Percentiles rank a stretch among this genome's conserved stretches.
Conservation (phyloP, 2,329 filamentous ascomycete genomes). For the Colletotrichum sp. region DNA sequence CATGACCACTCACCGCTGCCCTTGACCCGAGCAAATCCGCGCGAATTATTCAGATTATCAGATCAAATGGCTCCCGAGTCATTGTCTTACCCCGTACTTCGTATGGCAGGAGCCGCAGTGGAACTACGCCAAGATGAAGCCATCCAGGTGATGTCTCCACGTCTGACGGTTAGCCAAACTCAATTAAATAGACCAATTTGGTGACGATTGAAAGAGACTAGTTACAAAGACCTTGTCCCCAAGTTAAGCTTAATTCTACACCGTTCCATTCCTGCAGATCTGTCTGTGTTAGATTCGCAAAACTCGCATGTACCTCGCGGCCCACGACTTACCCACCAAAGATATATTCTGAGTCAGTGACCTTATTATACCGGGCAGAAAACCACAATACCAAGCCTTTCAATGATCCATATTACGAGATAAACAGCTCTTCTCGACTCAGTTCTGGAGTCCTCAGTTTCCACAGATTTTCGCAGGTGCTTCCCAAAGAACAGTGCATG, state of each 20-base stretch:
- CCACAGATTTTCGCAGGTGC: not conserved
- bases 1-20: not conserved
- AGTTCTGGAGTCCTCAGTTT: not conserved
- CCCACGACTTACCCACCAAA: not conserved
- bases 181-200: not conserved
- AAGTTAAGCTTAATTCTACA: not conserved
- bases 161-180: not conserved
- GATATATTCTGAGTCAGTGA: not conserved
- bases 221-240: not conserved
- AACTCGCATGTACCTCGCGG: not conserved
- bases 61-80: not conserved
- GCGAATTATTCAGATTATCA: not conserved
- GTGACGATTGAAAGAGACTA: not conserved
- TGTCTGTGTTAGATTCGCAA: not conserved
- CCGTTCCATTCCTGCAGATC: not conserved
- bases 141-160: not conserved
- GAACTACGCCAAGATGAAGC: not conserved
- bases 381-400: not conserved
- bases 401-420: not conserved
- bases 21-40: not conserved
- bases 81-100: not conserved
- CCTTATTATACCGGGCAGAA: not conserved
- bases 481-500: not conserved
- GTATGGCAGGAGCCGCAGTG: not conserved
- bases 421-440: not conserved